A percentile compares a stretch with the other conserved stretches of the same genome.
These are phyloP conservation scores for Hypocrella siamensis DNA, from an alignment of 2,329 filamentous ascomycete genomes.

Conservation along the genomic window DNA sequence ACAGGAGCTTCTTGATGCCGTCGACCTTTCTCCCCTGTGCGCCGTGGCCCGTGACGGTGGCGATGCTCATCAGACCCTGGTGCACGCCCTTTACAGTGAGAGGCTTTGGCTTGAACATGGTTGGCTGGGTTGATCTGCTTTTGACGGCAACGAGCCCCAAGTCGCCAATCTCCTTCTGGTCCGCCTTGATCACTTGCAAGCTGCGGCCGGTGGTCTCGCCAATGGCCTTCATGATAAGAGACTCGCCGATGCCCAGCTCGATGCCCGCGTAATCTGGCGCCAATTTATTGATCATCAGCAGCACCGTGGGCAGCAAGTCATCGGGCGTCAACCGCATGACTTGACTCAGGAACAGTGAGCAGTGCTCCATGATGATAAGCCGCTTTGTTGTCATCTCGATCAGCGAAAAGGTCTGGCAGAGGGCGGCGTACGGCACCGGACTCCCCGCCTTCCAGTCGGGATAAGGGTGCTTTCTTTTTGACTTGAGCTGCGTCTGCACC, in stretches of 20 bases:
- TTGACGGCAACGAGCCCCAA: slow-evolving; percentile 89
- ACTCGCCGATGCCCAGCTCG: slow-evolving; percentile 96
- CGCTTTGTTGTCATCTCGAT: slow-evolving; percentile 92
- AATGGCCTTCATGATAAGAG: slow-evolving; percentile 96
- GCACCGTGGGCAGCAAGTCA: slow-evolving; percentile 74
- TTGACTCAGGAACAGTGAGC: slow-evolving; percentile 79
- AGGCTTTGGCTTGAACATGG: slow-evolving; percentile 95
- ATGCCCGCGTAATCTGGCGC: slow-evolving; percentile 94
- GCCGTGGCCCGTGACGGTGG: slow-evolving; percentile 71
- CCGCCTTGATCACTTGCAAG: slow-evolving; percentile 77
- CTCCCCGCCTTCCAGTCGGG: slow-evolving; percentile 85
- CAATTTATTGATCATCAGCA: slow-evolving; percentile 96
- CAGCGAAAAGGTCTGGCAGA: slow-evolving; percentile 88
- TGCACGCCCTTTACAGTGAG: slow-evolving; percentile 78
- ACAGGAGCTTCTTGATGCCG: slow-evolving; percentile 91
- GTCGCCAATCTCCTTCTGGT: slow-evolving; percentile 94
- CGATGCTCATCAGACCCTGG: slow-evolving; percentile 75
- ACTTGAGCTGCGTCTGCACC: slow-evolving; percentile 60
- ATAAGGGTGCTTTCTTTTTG: slow-evolving; percentile 62
- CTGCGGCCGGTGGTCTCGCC: slow-evolving; percentile 86
- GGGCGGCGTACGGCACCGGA: slow-evolving; percentile 83
- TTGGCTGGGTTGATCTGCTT: slow-evolving; percentile 85
- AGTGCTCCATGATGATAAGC: slow-evolving; percentile 75
- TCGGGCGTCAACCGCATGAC: slow-evolving; percentile 82
- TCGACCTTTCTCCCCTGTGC: slow-evolving; percentile 85